Base-by-base conservation (phyloP, 805 yeast species). In the Saturnispora silvae region DNA sequence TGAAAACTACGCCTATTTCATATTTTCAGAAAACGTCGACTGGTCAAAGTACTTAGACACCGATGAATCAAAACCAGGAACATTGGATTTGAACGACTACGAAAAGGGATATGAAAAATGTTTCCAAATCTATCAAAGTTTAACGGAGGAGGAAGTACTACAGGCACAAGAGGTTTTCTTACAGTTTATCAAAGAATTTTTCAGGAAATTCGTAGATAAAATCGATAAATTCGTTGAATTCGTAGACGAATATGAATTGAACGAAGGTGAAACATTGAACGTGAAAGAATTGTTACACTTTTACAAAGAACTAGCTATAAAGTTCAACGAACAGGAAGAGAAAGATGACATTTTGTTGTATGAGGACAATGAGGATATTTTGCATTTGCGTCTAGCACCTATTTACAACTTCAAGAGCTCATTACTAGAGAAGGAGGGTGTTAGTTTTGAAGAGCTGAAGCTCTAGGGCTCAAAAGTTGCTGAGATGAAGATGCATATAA, bases 1-100 rank as follows among this genome's bases (percentile, higher is more conserved):
- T 28, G 57, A 56, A 17, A 59, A 57, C 34, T 59, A 51, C 37
- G 53, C 59, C 2, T 58, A 57, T 26, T 51, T 59, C 37, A 57
- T 59, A 3, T 51, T 63, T 32, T 19, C 41, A 5, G 51, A 52
- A 7, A 54, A 47, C 7, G 42, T 44, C 40, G 50, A 35, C 22
- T 48, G 46, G 51, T 42, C 37, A 10, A 25, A 43, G n/a, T 37
- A 42, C 29, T 31, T 34, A 43, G 43, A 15, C 43, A 48, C 31
- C 43, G 56, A 31, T 14, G 38, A 43, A 18, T n/a, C n/a, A n/a
- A 35, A 33, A 3, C 29, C 29, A 15, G 34, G 29, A 5, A 34
- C 25, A 14, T 35, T 35, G 9, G 31, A 24, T 20, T 23, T 20
- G 7, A 20, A 19, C 3, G 37, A 38, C 6, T 37, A 34, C 35